Percentiles rank a stretch among this genome's conserved stretches.
phyloP scores from a whole-genome alignment of 768 basidiomycete genomes.

The Lenzites betulinus region DNA sequence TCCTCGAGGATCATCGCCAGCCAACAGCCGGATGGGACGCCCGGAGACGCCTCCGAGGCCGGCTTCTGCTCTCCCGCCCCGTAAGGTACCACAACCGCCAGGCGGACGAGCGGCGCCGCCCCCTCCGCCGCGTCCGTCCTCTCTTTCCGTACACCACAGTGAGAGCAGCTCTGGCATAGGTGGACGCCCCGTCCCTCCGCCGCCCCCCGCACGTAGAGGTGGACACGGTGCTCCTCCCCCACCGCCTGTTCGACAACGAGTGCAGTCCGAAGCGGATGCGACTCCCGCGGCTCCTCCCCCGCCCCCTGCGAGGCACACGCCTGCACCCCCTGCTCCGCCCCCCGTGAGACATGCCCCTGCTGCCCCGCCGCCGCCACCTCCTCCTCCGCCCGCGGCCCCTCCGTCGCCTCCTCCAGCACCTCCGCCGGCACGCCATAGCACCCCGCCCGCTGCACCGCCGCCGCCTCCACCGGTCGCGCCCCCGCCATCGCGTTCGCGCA shows the following conservation, averaged over 20 bases:
- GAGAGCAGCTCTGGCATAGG: slow-evolving; percentile 29
- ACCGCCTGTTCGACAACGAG: slow-evolving; percentile 37
- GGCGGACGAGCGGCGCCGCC: slow-evolving; percentile 8
- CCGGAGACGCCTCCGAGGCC: slow-evolving; percentile 30
- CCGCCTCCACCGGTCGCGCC: slow-evolving; percentile 25
- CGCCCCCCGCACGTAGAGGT: slow-evolving; percentile 40
- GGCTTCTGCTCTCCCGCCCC: slow-evolving; percentile 24
- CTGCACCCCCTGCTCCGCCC: slow-evolving; percentile 26
- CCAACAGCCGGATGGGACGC: slow-evolving; percentile 15
- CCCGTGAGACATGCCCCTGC: slow-evolving; percentile 34
- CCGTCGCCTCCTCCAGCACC: slow-evolving; percentile 22
- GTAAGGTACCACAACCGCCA: slow-evolving; percentile 23
- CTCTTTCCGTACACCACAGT: slow-evolving; percentile 19
- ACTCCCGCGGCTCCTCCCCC: slow-evolving; percentile 34
- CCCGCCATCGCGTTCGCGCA: slow-evolving; percentile 23
- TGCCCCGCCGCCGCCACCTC: slow-evolving; percentile 31
- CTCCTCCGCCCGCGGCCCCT: slow-evolving; percentile 19
- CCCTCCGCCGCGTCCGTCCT: slow-evolving; percentile 26
- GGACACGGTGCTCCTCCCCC: slow-evolving; percentile 27
- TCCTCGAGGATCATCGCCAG: slow-evolving; percentile 20
- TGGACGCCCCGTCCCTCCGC: slow-evolving; percentile 40
- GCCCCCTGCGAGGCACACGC: slow-evolving; percentile 1
- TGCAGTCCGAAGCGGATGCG: slow-evolving; percentile 45
- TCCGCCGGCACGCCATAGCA: slow-evolving; percentile 15
- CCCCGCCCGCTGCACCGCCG: slow-evolving; percentile 13